Evolutionary conservation across 495 filamentous ascomycete genomes (phyloP).

Genomic region (Penicillium steckii): DNA sequence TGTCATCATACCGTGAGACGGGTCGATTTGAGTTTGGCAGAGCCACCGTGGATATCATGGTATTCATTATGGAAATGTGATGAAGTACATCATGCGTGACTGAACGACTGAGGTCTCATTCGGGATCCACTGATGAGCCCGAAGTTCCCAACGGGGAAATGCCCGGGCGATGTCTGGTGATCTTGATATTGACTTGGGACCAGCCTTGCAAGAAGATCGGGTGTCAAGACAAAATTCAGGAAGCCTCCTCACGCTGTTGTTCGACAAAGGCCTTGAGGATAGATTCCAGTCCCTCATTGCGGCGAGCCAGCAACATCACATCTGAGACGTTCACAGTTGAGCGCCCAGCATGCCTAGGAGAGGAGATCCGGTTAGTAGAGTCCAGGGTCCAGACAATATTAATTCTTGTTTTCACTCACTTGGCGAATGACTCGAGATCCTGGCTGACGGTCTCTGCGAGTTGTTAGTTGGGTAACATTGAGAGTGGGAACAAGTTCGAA

Average conservation of each 20-base stretch:
- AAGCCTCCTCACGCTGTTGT: slow-evolving; percentile 38
- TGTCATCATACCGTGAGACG: neutral
- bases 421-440: slow-evolving; percentile 81
- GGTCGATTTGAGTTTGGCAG: neutral
- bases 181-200: neutral
- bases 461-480: slow-evolving; percentile 9
- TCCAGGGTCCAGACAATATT: neutral
- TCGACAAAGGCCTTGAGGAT: slow-evolving; percentile 69
- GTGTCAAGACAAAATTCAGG: slow-evolving; percentile 4
- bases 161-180: too few relatives aligned
- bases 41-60: slow-evolving; percentile 1
- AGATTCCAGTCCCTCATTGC: slow-evolving; percentile 80
- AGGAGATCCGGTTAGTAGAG: slow-evolving; percentile 11
- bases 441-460: slow-evolving; percentile 65
- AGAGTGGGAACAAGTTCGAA: neutral
- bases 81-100: slow-evolving; percentile 14
- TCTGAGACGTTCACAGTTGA: slow-evolving; percentile 79
- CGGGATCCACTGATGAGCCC: neutral
- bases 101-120: neutral
- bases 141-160: slow-evolving; percentile 1
- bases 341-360: slow-evolving; percentile 71
- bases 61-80: slow-evolving; percentile 1
- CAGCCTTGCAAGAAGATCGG: neutral
- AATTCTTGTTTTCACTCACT: slow-evolving; percentile 35
- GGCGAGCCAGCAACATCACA: slow-evolving; percentile 79